Evolutionary conservation across 163 green algal genomes (phyloP).

Genomic region (Scenedesmus sp.): DNA sequence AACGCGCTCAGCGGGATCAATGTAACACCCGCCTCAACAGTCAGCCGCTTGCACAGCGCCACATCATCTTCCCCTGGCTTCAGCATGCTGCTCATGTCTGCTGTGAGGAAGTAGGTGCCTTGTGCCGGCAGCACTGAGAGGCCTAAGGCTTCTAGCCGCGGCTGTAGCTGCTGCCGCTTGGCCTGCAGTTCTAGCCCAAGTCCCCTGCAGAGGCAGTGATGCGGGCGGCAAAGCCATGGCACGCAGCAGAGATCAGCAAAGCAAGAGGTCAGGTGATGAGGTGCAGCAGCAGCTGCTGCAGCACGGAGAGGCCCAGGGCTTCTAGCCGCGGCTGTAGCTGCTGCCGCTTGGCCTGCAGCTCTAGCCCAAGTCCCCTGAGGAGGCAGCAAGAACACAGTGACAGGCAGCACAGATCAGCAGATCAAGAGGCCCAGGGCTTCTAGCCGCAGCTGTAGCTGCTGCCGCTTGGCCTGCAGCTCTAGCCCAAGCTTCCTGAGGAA

Average conservation of each 20-base stretch:
- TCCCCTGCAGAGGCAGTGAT: neutral
- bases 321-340: constrained; percentile 19
- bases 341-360: neutral
- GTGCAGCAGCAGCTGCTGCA: neutral
- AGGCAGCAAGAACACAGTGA: neutral
- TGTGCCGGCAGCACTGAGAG: constrained; percentile 75
- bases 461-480: neutral
- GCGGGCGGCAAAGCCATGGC: neutral
- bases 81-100: constrained; percentile 73
- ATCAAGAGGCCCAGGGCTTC: constrained; percentile 65
- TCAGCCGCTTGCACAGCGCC: constrained; percentile 80
- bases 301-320: neutral
- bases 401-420: neutral
- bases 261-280: neutral
- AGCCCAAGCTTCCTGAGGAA: neutral
- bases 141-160: constrained; percentile 52
- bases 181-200: neutral
- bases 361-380: neutral
- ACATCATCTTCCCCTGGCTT: constrained; percentile 73
- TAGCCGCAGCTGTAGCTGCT: neutral
- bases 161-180: neutral
- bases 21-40: constrained; percentile 81
- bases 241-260: neutral
- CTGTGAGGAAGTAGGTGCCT: constrained; percentile 88
- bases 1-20: constrained; percentile 74